Evolutionary conservation across 106 monocot genomes (phyloP).

Genomic region (Chionographis japonica): DNA sequence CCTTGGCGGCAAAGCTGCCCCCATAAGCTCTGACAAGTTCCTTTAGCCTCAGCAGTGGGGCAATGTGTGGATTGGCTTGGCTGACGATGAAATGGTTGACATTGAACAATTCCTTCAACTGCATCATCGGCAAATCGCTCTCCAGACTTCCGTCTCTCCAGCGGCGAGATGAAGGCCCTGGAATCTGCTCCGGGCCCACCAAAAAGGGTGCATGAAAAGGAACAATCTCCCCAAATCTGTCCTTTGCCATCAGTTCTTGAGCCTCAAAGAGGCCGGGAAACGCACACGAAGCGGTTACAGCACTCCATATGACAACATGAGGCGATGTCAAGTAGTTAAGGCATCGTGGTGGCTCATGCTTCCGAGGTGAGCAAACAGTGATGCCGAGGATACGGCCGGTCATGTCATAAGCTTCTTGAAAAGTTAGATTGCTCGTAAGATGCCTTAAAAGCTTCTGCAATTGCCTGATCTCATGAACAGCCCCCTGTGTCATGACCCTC

Average conservation of each 20-base stretch:
- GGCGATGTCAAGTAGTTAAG: conserved; percentile 81
- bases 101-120: conserved; percentile 84
- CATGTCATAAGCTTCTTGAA: conserved; percentile 81
- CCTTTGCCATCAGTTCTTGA: conserved; percentile 78
- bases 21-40: conserved; percentile 69
- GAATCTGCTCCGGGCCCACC: conserved; percentile 28
- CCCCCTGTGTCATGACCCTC: conserved; percentile 52
- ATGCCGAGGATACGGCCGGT: conserved; percentile 72
- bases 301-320: conserved; percentile 88
- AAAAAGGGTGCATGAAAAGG: conserved; percentile 65
- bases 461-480: conserved; percentile 65
- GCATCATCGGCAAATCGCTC: conserved; percentile 84
- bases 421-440: conserved; percentile 72
- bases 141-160: conserved; percentile 93
- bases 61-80: conserved; percentile 90
- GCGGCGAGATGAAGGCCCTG: conserved; percentile 26
- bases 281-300: conserved; percentile 79
- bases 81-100: conserved; percentile 96
- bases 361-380: conserved; percentile 76
- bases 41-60: conserved; percentile 71
- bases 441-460: conserved; percentile 55
- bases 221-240: conserved; percentile 61
- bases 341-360: conserved; percentile 75
- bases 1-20: conserved; percentile 78
- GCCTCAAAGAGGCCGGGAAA: conserved; percentile 84